These are phyloP conservation scores for Paxillus rubicundulus DNA, from an alignment of 768 basidiomycete genomes.

Conservation along the genomic window DNA sequence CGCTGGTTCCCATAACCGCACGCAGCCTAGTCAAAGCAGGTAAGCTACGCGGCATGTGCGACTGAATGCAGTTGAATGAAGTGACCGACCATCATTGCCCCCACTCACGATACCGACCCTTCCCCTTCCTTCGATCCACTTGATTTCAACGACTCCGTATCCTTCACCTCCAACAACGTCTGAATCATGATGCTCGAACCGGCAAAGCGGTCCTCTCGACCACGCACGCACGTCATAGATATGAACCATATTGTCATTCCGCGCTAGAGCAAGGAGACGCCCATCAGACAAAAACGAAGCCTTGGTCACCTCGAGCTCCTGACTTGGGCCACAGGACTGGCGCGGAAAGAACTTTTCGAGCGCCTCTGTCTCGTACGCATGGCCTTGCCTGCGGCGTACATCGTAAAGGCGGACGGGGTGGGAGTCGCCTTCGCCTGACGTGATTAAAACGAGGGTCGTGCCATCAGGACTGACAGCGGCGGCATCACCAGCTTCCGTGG, in stretches of 20 bases:
- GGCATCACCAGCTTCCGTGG: slow-evolving; percentile 52
- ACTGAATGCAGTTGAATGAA: not conserved
- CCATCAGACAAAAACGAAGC: slow-evolving; percentile 60
- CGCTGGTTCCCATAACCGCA: slow-evolving; percentile 64
- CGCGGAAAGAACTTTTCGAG: slow-evolving; percentile 36
- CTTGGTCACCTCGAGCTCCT: slow-evolving; percentile 46
- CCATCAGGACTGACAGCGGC: slow-evolving; percentile 47
- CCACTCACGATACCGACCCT: slow-evolving; percentile 56
- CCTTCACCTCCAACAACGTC: slow-evolving; percentile 25
- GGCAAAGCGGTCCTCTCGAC: slow-evolving; percentile 42
- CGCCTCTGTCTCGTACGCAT: slow-evolving; percentile 28
- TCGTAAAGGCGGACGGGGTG: slow-evolving; percentile 54
- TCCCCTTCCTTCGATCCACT: slow-evolving; percentile 49
- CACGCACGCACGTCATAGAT: slow-evolving; percentile 64
- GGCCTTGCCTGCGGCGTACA: slow-evolving; percentile 33
- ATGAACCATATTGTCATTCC: slow-evolving; percentile 56
- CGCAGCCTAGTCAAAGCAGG: slow-evolving; percentile 48
- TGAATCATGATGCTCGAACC: slow-evolving; percentile 47
- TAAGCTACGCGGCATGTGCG: slow-evolving; percentile 1
- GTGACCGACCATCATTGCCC: slow-evolving; percentile 57
- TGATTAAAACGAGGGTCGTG: slow-evolving; percentile 32
- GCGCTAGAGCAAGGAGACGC: slow-evolving; percentile 55
- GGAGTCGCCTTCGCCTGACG: slow-evolving; percentile 16
- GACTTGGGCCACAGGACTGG: not conserved
- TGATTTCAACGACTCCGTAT: slow-evolving; percentile 50